Base-by-base conservation (phyloP, 176 grass and related monocot species). In the Cenchrus fungigraminus region DNA sequence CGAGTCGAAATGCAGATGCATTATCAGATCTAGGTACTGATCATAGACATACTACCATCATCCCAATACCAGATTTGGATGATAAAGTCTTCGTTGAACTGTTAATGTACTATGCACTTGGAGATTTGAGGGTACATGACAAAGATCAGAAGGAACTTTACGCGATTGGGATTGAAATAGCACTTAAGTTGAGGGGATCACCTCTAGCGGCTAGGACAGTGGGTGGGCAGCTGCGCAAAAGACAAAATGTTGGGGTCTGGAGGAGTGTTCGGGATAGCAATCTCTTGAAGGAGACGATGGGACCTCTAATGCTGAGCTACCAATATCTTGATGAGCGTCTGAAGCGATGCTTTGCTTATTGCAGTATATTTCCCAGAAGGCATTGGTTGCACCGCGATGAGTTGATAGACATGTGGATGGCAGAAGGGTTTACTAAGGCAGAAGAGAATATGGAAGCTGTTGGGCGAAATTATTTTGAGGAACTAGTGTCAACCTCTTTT, bases 401-500 rank as follows among this genome's bases (percentile, higher is more conserved):
- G n/a, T 79, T 91, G 49, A 25, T 25, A 25, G 25, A 25, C 25
- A 25, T 25, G 25, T 25, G 25, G 25, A 25, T 25, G 25, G 25
- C 25, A 25, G 25, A 25, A 25, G 25, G 58, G 0, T 91, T 91
- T 51, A 69, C 84, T 28, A 83, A 84, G 60, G 58, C 12, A 10
- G 28, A 14, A 42, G 56, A 71, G 14, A 25, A 82, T 59, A 46
- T 82, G 13, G 78, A 77, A 12, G 9, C 71, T 12, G 9, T 82
- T 42, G 79, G 28, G 16, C 74, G 65, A 1, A 4, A 3, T 9
- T 87, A 83, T n/a, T 58, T 90, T 6, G 25, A 69, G 37, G 79
- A 87, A 44, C 77, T 90, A n/a, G 79, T 87, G 25, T 79, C 79
- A 13, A 28, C 66, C 55, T 91, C 84, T 12, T 91, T 87, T 62